Evolutionary conservation across 1,139 yeast genomes (phyloP), one percentile per base, ranked within the genome.

Genomic region (Suhomyces guaymorum): DNA sequence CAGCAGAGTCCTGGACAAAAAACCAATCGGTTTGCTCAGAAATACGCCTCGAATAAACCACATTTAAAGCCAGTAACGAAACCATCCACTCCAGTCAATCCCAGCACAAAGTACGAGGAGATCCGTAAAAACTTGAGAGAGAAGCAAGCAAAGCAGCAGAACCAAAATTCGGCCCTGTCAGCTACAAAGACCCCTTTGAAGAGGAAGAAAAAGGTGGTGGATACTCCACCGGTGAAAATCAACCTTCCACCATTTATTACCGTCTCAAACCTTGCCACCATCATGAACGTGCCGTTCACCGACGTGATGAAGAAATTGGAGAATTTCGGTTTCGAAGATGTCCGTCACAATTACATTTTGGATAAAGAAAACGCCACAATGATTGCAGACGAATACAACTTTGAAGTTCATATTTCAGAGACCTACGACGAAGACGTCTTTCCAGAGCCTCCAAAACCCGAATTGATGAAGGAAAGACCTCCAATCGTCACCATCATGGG

Each of bases 401-500:
- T 78, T 51, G 85, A 81, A 25, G 77, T 81, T 10, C 70, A 70
- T 13, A 69, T 77, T 52, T 77, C 75, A 39, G 82, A 81, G 30
- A 75, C 78, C 16, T 71, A 76, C 7, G 81, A 79, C 4, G 71
- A 74, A n/a, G 92, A 84, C 49, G 55, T 84, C 28, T 81, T 78
- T 47, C 78, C 81, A 32, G 62, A 55, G 7, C 47, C 54, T 2
- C 54, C 54, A 2, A 73, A 75, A 27, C 63, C 70, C 4, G 59
- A 63, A 7, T 47, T 58, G 15, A 58, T 84, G 43, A 78, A 78
- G 34, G 71, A 80, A 11, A 70, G 98, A 46, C 89, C 98, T 0
- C 98, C 99, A 0, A 84, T 92, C 16, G 97, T 92, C 2, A 90
- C 98, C 0, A 87, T 92, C 34, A 92, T 92, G 97, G 99, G 99